phyloP scores from a whole-genome alignment of 2,329 filamentous ascomycete genomes.

The Fusarium verrucosum region DNA sequence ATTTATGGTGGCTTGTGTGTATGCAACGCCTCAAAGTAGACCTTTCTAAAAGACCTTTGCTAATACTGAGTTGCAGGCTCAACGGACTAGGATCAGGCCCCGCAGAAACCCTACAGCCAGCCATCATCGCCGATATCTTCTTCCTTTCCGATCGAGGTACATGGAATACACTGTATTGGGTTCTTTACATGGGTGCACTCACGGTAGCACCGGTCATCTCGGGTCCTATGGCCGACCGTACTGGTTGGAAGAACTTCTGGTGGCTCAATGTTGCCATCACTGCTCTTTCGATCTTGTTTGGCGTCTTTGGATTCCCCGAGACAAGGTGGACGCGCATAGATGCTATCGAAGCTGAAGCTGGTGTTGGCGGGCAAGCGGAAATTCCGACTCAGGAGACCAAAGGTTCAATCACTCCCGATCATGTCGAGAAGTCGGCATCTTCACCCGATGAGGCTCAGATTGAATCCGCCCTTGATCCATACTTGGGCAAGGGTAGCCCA shows the following conservation, averaged over 20 bases:
- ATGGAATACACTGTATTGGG: slow-evolving; percentile 34
- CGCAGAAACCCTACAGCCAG: slow-evolving; percentile 23
- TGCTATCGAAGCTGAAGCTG: not conserved
- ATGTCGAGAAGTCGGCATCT: not conserved
- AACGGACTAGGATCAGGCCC: slow-evolving; percentile 25
- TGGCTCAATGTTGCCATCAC: slow-evolving; percentile 3
- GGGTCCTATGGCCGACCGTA: not conserved
- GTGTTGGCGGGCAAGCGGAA: not conserved
- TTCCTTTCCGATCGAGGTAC: slow-evolving; percentile 32
- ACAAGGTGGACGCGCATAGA: not conserved
- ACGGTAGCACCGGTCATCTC: slow-evolving; percentile 14
- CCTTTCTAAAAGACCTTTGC: accelerated
- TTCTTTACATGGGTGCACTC: slow-evolving; percentile 16
- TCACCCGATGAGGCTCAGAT: not conserved
- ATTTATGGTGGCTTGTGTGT: slow-evolving; percentile 11
- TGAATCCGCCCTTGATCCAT: not conserved
- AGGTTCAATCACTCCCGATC: accelerated
- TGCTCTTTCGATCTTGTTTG: not conserved
- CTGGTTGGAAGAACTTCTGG: slow-evolving; percentile 9
- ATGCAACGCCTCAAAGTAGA: accelerated
- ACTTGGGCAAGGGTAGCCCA: not conserved
- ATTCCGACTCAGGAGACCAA: not conserved
- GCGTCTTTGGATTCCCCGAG: slow-evolving; percentile 1
- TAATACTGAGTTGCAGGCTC: not conserved
- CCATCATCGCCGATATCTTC: slow-evolving; percentile 32